A percentile compares a stretch with the other conserved stretches of the same genome.
phyloP scores from a whole-genome alignment of 495 filamentous ascomycete genomes.

The Viridothelium virens region DNA sequence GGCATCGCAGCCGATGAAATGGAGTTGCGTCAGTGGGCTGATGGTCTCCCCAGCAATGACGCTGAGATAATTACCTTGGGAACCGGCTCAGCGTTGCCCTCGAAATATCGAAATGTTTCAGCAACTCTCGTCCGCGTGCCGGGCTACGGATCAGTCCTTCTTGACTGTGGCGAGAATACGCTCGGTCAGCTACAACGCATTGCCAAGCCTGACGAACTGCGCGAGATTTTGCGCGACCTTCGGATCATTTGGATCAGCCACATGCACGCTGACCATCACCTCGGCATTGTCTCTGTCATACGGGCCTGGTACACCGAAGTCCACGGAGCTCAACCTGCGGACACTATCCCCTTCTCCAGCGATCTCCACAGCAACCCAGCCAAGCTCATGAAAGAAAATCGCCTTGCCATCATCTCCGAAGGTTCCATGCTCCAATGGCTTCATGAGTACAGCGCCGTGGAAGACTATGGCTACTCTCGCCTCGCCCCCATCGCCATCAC shows the following conservation, averaged over 20 bases:
- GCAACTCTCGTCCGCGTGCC: conserved; percentile 77
- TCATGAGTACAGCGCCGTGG: conserved; percentile 65
- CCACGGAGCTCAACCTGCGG: conserved; percentile 24
- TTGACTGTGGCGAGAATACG: conserved; percentile 91
- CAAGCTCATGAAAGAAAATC: conserved; percentile 28
- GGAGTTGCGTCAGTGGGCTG: conserved; percentile 36
- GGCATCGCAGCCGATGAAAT: conserved; percentile 27
- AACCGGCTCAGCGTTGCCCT: conserved; percentile 81
- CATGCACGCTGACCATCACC: conserved; percentile 91
- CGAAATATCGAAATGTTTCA: conserved; percentile 92
- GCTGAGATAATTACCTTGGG: conserved; percentile 80
- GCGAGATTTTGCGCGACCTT: conserved; percentile 65
- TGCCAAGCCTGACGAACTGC: conserved; percentile 53
- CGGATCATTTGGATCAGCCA: conserved; percentile 91
- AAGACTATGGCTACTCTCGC: conserved; percentile 64
- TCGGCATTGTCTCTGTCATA: conserved; percentile 71
- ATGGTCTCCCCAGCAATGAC: conserved; percentile 56
- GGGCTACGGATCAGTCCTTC: conserved; percentile 70
- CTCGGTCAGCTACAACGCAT: conserved; percentile 80
- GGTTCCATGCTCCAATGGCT: conserved; percentile 62
- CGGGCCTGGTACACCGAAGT: conserved; percentile 61
- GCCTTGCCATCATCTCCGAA: conserved; percentile 55
- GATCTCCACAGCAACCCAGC: not conserved
- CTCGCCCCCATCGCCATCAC: conserved; percentile 42
- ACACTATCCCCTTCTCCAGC: not conserved